A percentile compares a stretch with the other conserved stretches of the same genome.
Evolutionary conservation across 139 green algal genomes (phyloP).

Genomic region (Auxenochlorella pyrenoidosa): DNA sequence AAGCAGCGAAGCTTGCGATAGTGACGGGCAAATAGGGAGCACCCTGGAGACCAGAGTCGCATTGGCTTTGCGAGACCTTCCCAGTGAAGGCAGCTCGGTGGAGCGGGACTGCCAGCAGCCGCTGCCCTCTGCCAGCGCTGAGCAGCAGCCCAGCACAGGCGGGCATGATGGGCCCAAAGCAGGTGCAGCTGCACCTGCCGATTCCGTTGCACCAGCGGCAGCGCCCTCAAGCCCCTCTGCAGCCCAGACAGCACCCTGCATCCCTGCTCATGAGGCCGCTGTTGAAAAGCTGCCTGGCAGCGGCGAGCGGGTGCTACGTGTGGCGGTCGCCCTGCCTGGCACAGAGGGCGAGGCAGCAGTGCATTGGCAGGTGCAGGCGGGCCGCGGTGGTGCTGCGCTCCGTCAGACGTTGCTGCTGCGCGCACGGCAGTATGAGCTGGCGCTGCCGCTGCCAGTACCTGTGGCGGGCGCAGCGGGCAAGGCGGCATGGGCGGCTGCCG

Average conservation of each 20-base stretch:
- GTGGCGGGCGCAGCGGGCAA: constrained; percentile 1
- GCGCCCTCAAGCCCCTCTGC: not conserved
- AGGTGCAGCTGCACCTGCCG: no score
- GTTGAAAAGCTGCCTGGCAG: not conserved
- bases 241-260: not conserved
- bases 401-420: constrained; percentile 22
- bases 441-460: constrained; percentile 21
- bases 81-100: no score
- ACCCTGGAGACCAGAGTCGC: no score
- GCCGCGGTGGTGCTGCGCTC: not conserved
- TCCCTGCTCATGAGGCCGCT: not conserved
- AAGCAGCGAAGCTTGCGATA: not conserved
- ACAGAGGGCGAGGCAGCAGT: not conserved
- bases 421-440: constrained; percentile 13
- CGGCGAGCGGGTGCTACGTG: not conserved
- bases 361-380: not conserved
- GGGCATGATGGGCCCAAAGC: no score
- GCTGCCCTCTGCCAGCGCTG: not conserved
- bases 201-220: no score
- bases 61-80: no score
- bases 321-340: not conserved
- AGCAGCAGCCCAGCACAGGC: not conserved
- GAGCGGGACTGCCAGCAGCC: not conserved
- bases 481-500: constrained; percentile 52
- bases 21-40: no score